Conservation (phyloP, 768 basidiomycete species). For the Russula griseocarnosa region DNA sequence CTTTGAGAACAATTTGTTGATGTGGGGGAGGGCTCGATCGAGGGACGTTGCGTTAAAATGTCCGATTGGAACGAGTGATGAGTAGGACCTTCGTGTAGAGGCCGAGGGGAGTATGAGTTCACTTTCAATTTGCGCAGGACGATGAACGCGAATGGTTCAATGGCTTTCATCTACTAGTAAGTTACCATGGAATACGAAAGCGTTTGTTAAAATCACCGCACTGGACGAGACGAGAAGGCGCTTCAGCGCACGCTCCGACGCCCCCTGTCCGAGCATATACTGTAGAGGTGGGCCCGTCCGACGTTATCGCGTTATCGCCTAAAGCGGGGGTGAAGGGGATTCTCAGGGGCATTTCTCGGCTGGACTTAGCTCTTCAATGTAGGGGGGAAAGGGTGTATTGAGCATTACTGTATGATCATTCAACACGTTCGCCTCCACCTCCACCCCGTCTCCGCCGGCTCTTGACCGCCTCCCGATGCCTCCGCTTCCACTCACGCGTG, state of each 20-base stretch:
- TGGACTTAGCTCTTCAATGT: too few relatives aligned
- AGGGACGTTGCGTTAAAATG: constrained; percentile 85
- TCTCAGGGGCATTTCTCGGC: too few relatives aligned
- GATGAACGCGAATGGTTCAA: constrained; percentile 93
- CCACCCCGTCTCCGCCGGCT: constrained; percentile 50
- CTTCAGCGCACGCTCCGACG: too few relatives aligned
- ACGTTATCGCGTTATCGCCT: too few relatives aligned
- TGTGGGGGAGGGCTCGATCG: constrained; percentile 70
- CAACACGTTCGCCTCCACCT: constrained; percentile 38
- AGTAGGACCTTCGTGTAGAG: constrained; percentile 58
- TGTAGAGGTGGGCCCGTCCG: too few relatives aligned
- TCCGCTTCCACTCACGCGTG: constrained; percentile 73
- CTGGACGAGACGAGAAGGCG: too few relatives aligned
- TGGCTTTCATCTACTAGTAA: constrained; percentile 45
- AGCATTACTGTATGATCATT: constrained; percentile 21
- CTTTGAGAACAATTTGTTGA: constrained; percentile 85
- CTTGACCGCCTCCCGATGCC: constrained; percentile 73
- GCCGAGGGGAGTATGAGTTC: constrained; percentile 23
- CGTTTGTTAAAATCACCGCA: too few relatives aligned
- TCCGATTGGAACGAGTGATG: constrained; percentile 79
- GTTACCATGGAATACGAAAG: too few relatives aligned
- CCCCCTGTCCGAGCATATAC: too few relatives aligned
- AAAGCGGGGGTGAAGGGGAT: too few relatives aligned
- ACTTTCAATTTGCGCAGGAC: constrained; percentile 91
- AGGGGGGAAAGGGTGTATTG: background rate